phyloP scores from a whole-genome alignment of 2,329 filamentous ascomycete genomes.

The Sporothrix euskadiensis region DNA sequence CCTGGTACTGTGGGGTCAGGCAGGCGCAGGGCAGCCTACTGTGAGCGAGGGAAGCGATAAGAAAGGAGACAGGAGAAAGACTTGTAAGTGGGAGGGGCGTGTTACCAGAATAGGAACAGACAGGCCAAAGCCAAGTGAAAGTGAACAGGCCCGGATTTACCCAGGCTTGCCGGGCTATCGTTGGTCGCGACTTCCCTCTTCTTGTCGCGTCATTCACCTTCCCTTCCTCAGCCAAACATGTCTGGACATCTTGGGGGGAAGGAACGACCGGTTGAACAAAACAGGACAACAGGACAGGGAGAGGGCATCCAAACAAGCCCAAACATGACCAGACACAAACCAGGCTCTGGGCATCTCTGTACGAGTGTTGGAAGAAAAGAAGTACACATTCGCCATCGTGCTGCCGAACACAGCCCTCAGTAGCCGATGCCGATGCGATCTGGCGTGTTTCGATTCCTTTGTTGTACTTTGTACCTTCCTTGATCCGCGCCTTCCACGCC shows the following conservation, averaged over 20 bases:
- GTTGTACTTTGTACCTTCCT: neutral
- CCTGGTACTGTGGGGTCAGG: neutral
- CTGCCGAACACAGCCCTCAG: neutral
- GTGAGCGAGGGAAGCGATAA: neutral
- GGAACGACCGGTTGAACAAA: neutral
- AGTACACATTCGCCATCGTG: neutral
- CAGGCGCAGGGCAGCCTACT: neutral
- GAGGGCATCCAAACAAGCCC: neutral
- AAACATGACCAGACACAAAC: neutral
- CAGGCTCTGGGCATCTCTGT: neutral
- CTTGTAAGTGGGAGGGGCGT: neutral
- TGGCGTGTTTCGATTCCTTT: neutral
- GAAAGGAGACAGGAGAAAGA: too few species aligned
- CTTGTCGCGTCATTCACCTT: neutral
- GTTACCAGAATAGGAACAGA: conserved; percentile 11
- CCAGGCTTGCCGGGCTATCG: neutral
- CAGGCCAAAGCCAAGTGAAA: neutral
- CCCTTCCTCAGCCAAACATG: neutral
- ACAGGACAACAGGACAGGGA: neutral
- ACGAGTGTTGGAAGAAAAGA: neutral
- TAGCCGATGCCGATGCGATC: conserved; percentile 1
- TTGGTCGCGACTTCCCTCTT: conserved; percentile 4
- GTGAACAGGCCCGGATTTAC: neutral
- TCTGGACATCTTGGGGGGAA: neutral
- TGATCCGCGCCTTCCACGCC: neutral